Evolutionary conservation across 176 grass and related monocot species (phyloP).

Genomic region (Hsuehochloa calcarea): DNA sequence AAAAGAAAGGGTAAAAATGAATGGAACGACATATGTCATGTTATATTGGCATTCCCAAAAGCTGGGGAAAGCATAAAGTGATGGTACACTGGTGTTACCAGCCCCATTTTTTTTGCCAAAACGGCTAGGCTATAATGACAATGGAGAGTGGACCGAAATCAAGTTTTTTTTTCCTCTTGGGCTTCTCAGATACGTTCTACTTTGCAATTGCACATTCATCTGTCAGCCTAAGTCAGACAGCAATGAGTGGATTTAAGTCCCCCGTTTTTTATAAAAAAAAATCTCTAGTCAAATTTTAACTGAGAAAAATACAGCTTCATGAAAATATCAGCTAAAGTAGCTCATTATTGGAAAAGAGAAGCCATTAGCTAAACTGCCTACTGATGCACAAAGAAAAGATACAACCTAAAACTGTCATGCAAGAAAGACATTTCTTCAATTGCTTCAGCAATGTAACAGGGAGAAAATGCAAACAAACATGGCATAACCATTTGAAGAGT

Average conservation of each 20-base stretch:
- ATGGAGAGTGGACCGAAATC: background rate
- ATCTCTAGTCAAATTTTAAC: background rate
- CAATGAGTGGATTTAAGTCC: background rate
- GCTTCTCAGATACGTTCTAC: background rate
- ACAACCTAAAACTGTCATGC: background rate
- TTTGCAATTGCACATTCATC: background rate
- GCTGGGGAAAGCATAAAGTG: background rate
- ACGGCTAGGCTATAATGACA: background rate
- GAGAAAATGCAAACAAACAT: slow-evolving; percentile 11
- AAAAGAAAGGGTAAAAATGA: background rate
- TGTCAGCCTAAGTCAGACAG: background rate
- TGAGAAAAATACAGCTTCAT: background rate
- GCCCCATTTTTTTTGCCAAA: background rate
- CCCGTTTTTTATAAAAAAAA: background rate
- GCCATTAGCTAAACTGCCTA: background rate
- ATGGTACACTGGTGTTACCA: no score
- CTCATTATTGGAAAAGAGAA: background rate
- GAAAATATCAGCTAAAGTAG: background rate
- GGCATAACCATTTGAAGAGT: slow-evolving; percentile 13
- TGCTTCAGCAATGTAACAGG: background rate
- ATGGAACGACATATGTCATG: background rate
- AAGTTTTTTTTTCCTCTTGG: background rate
- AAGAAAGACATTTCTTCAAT: background rate
- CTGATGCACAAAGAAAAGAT: background rate
- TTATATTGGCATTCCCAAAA: background rate